Evolutionary conservation across 129 eudicot genomes (phyloP).

Genomic region (Rutidosis leptorrhynchoides): DNA sequence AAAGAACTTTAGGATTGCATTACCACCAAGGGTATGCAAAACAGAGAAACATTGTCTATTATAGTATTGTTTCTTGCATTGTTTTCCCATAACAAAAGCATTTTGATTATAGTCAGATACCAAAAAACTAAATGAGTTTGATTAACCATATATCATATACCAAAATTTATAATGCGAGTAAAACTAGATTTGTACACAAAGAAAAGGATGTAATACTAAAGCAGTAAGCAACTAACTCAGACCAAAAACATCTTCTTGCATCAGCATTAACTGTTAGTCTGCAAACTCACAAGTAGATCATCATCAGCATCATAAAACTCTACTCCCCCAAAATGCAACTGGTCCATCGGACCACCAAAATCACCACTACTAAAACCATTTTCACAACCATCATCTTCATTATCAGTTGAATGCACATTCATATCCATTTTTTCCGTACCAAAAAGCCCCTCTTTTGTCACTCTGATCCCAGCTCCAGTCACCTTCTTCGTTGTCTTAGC

Average conservation of each 20-base stretch:
- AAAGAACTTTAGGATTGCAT: conserved; percentile 11
- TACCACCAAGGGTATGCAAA: background rate
- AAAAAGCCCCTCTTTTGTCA: conserved; percentile 30
- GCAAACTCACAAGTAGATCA: conserved; percentile 44
- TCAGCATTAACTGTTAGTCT: conserved; percentile 28
- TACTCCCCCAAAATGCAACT: background rate
- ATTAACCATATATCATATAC: conserved; percentile 1
- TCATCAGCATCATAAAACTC: conserved; percentile 42
- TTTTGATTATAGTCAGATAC: conserved; percentile 12
- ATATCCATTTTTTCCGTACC: conserved; percentile 3
- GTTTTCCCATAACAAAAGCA: conserved; percentile 10
- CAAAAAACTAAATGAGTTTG: background rate
- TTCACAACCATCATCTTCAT: conserved; percentile 31
- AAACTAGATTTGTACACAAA: conserved; percentile 20
- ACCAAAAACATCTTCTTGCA: conserved; percentile 11
- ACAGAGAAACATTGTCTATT: conserved; percentile 11
- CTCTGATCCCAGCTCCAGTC: conserved; percentile 44
- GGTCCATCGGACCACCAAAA: conserved; percentile 5
- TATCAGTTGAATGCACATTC: conserved; percentile 3
- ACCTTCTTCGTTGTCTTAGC: conserved; percentile 43
- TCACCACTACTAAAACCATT: conserved; percentile 7
- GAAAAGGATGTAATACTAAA: no score
- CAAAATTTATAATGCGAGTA: background rate
- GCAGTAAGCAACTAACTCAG: no score
- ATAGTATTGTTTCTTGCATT: conserved; percentile 19